phyloP scores from a whole-genome alignment of 2,329 filamentous ascomycete species.

The Pseudofabraea citricarpa region DNA sequence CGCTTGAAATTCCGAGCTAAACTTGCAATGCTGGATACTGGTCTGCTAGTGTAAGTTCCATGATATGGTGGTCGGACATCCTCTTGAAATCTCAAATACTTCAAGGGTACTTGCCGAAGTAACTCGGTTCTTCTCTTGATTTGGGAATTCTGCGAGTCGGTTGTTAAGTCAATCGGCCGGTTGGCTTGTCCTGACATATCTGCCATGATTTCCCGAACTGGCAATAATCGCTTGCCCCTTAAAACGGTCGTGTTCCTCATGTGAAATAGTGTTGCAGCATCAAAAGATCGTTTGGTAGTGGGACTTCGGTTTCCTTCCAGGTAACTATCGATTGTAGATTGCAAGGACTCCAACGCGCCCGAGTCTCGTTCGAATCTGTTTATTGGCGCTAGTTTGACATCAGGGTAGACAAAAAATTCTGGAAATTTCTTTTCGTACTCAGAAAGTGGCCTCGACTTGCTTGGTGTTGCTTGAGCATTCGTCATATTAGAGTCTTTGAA shows the following conservation, averaged over 20 bases:
- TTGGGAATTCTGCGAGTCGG: constrained; percentile 26
- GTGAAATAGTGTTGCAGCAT: constrained; percentile 41
- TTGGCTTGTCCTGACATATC: constrained; percentile 18
- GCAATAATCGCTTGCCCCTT: constrained; percentile 35
- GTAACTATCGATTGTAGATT: constrained; percentile 46
- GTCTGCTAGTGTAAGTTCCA: constrained; percentile 58
- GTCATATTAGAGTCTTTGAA: too few species aligned
- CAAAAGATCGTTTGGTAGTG: constrained; percentile 36
- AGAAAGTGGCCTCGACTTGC: constrained; percentile 31
- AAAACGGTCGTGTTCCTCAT: constrained; percentile 31
- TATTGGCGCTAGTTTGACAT: constrained; percentile 63
- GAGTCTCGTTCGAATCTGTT: constrained; percentile 53
- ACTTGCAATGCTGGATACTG: constrained; percentile 37
- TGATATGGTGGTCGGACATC: constrained; percentile 67
- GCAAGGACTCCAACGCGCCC: constrained; percentile 48
- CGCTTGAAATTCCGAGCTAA: constrained; percentile 50
- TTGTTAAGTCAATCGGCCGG: constrained; percentile 25
- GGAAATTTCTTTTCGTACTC: constrained; percentile 70
- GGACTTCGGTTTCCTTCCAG: constrained; percentile 42
- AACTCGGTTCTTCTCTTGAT: constrained; percentile 16
- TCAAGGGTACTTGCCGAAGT: constrained; percentile 21
- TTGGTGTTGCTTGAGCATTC: constrained; percentile 19
- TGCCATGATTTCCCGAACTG: constrained; percentile 26
- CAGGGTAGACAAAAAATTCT: constrained; percentile 72
- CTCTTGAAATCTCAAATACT: constrained; percentile 44